Base-by-base conservation (phyloP, 2,329 filamentous ascomycete species). In the Onygenales sp. region DNA sequence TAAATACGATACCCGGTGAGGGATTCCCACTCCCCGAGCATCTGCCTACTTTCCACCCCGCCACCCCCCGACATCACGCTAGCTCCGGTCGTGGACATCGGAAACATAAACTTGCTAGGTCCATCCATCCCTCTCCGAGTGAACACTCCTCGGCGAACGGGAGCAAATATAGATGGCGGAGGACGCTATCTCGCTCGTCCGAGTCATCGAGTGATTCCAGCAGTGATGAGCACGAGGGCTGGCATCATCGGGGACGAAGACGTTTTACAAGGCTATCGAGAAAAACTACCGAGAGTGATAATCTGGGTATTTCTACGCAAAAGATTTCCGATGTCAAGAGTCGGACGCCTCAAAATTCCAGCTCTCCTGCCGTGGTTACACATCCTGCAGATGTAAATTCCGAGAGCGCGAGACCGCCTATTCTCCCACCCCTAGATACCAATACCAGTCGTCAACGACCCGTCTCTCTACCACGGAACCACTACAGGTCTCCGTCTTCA, bases 51-150 rank as follows among this genome's bases (percentile, higher is more conserved):
- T 72, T 57, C 67, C 74, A 62, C 36, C 63, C 61, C 47, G 58
- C 61, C 27, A 49, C 61, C 42, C 59, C 61, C 6, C 58, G 57
- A 34, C 61, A 75, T 14, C 51, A 53, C 14, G 40, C 11, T 37
- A 39, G 34, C 33, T 70, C 78, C 13, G 57, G 61, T 33, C 76
- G 80, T 53, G 81, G 81, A 13, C 78, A 81, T 44, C 80, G 81
- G 11, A 79, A 77, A 39, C 79, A 83, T 59, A 84, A 80, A 58
- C 67, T 85, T 9, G 77, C 79, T n/a, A 77, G 76, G 40, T 69
- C 83, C 51, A 76, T 76, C 46, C 74, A 76, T n/a, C 70, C 78
- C 13, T 74, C 79, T 42, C 79, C 82, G 53, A 79, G 77, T 44
- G 78, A 77, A 52, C 75, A 67, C 54, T 71, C 70, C 52, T 79